A percentile compares a stretch with the other conserved stretches of the same genome.
Conservation (phyloP, 192 early-diverging fungal genomes). For the Umbelopsis sp. region DNA sequence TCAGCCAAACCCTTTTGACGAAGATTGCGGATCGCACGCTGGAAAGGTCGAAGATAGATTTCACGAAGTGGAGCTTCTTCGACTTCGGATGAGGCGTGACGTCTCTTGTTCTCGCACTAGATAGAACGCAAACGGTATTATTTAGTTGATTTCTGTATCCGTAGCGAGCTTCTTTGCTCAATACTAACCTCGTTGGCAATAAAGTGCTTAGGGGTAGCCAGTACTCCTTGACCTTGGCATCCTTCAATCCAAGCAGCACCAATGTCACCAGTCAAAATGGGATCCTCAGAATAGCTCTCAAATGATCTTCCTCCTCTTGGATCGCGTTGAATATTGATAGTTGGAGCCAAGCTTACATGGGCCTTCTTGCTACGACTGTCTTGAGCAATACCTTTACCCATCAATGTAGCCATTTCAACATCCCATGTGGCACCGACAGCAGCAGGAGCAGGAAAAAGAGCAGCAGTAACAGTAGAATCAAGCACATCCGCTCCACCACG, state of each 20-base stretch:
- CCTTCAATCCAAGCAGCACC: not conserved
- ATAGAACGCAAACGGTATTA: too few species aligned
- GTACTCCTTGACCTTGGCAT: not conserved
- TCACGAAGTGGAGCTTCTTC: slow-evolving; percentile 5
- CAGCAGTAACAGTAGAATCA: slow-evolving; percentile 1
- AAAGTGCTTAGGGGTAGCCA: slow-evolving; percentile 5
- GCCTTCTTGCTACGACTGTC: slow-evolving; percentile 20
- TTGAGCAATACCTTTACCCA: slow-evolving; percentile 21
- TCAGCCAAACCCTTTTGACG: not conserved
- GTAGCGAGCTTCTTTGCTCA: not conserved
- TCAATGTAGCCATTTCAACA: slow-evolving; percentile 8
- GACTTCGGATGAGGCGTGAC: not conserved
- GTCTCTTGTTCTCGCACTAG: not conserved
- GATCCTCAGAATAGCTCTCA: not conserved
- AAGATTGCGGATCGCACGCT: slow-evolving; percentile 14
- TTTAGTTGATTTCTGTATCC: too few species aligned
- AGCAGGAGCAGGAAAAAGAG: not conserved
- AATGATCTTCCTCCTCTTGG: slow-evolving; percentile 12
- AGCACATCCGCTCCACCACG: slow-evolving; percentile 7
- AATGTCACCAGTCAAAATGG: not conserved
- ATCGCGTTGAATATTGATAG: slow-evolving; percentile 2
- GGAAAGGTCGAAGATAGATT: slow-evolving; percentile 9
- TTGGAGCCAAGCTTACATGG: slow-evolving; percentile 1
- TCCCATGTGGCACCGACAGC: slow-evolving; percentile 14
- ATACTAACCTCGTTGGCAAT: slow-evolving; percentile 4